Conservation (phyloP, 257 asterid species). For the Solanum pimpinellifolium region DNA sequence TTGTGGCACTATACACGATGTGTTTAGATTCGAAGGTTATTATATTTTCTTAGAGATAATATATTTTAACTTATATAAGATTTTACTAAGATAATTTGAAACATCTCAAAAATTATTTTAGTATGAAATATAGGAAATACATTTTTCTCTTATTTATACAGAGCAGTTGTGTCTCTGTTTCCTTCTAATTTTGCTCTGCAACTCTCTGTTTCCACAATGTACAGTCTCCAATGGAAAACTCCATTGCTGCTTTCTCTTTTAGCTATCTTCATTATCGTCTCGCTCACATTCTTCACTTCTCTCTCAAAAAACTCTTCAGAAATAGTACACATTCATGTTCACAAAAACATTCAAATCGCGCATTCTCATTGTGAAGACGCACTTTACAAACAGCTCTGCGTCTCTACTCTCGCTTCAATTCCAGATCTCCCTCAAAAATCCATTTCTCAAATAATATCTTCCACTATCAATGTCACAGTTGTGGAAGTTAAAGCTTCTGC, state of each 20-base stretch:
- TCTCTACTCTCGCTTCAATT: constrained; percentile 43
- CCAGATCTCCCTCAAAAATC: constrained; percentile 61
- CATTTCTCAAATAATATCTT: constrained; percentile 56
- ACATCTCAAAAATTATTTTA: too few relatives aligned
- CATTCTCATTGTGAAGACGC: constrained; percentile 57
- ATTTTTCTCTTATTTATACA: background rate
- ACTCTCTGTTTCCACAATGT: constrained; percentile 7
- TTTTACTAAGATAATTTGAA: too few relatives aligned
- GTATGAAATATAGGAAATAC: background rate
- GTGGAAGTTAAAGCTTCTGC: constrained; percentile 43
- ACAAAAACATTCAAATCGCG: constrained; percentile 40
- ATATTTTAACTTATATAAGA: too few relatives aligned
- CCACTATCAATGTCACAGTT: constrained; percentile 52
- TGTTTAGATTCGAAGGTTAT: too few relatives aligned
- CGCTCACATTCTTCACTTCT: constrained; percentile 13
- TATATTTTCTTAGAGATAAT: too few relatives aligned
- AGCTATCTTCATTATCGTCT: constrained; percentile 11
- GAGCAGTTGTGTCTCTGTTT: background rate
- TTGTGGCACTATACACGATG: accelerated
- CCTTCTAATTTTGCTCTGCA: background rate
- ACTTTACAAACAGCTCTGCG: constrained; percentile 60
- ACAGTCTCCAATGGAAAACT: constrained; percentile 7
- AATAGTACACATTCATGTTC: constrained; percentile 21
- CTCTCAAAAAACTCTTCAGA: background rate
- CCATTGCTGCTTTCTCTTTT: constrained; percentile 17